Percentiles rank a stretch among this genome's conserved stretches.
Evolutionary conservation across 352 stramenopile species (phyloP).

Genomic region (Phytophthora ohioensis): DNA sequence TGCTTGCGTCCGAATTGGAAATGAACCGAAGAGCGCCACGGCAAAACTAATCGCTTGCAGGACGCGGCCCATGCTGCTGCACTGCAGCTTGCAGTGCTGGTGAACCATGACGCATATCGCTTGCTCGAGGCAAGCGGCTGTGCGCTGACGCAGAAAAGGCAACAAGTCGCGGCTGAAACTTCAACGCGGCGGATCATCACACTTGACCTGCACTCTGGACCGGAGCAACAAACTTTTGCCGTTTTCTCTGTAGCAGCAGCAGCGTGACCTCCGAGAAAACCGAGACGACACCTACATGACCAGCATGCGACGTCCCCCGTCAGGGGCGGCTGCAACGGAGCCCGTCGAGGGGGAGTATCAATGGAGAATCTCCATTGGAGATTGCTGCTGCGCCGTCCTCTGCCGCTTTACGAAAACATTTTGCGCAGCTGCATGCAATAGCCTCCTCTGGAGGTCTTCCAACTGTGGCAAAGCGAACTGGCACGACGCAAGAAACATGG

Average conservation of each 20-base stretch:
- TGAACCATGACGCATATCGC: constrained; percentile 15
- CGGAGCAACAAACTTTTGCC: constrained; percentile 5
- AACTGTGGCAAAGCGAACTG: constrained; percentile 11
- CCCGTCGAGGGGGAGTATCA: not conserved
- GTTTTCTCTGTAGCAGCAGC: not conserved
- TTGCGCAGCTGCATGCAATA: constrained; percentile 27
- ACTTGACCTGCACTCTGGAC: not conserved
- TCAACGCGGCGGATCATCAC: constrained; percentile 24
- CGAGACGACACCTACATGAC: not conserved
- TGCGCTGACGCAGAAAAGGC: constrained; percentile 24
- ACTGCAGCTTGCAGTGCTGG: not conserved
- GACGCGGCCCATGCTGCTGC: not conserved
- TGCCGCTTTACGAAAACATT: constrained; percentile 20
- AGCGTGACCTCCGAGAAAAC: constrained; percentile 4
- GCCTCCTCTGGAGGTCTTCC: not conserved
- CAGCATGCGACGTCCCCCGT: not conserved
- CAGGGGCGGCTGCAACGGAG: constrained; percentile 1
- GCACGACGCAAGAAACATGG: constrained; percentile 15
- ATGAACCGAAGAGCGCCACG: constrained; percentile 22
- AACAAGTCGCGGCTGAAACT: constrained; percentile 34
- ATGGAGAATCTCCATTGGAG: not conserved
- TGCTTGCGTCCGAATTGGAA: constrained; percentile 28
- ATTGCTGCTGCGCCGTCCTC: not conserved
- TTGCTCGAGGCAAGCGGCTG: constrained; percentile 27
- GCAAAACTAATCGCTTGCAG: constrained; percentile 9